Conservation (phyloP, 306 rosid species). For the Albizia julibrissin region DNA sequence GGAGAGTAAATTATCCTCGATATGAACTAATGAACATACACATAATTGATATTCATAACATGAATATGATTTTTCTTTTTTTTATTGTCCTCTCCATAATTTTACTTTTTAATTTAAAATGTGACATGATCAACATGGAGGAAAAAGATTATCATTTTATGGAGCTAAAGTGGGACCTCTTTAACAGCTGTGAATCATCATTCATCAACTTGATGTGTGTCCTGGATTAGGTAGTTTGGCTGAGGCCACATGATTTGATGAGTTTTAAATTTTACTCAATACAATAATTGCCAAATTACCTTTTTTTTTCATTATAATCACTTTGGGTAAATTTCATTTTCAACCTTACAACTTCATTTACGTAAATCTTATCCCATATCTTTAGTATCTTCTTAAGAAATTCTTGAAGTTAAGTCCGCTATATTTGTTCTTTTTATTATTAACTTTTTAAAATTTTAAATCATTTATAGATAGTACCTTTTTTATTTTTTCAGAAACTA, state of each 20-base stretch:
- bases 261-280: not conserved
- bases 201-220: not conserved
- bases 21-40: no score
- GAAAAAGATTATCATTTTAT: not conserved
- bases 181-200: slow-evolving; percentile 7
- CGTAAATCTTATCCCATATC: not conserved
- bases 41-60: no score
- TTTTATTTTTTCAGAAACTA: no score
- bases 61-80: not conserved
- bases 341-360: not conserved
- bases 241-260: not conserved
- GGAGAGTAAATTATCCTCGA: no score
- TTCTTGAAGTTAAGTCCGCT: not conserved
- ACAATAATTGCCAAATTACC: not conserved
- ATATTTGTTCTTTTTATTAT: not conserved
- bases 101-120: not conserved
- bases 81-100: not conserved
- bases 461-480: no score
- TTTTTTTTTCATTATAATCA: not conserved
- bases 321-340: not conserved
- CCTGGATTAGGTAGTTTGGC: not conserved
- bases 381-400: no score
- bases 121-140: not conserved
- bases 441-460: no score
- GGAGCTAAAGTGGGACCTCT: not conserved